Base-by-base conservation (phyloP, 805 yeast species). In the Millerago galiae region DNA sequence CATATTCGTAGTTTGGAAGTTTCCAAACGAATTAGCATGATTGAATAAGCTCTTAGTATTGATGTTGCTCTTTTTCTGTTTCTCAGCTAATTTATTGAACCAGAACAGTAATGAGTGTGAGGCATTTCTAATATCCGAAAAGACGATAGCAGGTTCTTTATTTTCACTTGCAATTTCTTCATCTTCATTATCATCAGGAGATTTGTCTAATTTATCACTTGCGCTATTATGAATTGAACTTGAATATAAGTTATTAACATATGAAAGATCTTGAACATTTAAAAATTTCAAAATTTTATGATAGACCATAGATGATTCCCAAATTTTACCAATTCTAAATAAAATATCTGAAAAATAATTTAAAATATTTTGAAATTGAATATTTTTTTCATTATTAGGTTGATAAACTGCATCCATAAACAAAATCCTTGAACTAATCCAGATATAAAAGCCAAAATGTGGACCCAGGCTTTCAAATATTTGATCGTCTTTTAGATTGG, bases 71-170 rank as follows among this genome's bases (percentile, higher is more conserved):
- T 30, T 37, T 17, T 40, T 38, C 12, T 29, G 44, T 29, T 52
- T 50, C 3, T 47, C 49, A 2, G 58, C 51, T 16, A 51, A 41
- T 40, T 57, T 53, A 34, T 54, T 54, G 43, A 60, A 51, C 57
- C 60, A 56, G 39, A 52, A 53, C n/a, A 62, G 45, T 17, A 61
- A 41, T 3, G 59, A 53, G 44, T 60, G 61, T 13, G 63, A 58
- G 17, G 60, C 61, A 25, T 60, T 52, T 32, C 62, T 51, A 59
- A 61, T 59, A 43, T 61, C 65, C 1, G 64, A 53, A 33, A 67
- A 60, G 13, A 68, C 70, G 39, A 57, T 58, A 11, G 63, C 60
- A 4, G 67, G 67, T 37, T 61, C 66, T 41, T 53, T 47, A 12
- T 49, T 35, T 17, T 51, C 57, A 14, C 58, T 59, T 5, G 55